Conservation (phyloP, 768 basidiomycete species). For the Phaffia tasmanica region DNA sequence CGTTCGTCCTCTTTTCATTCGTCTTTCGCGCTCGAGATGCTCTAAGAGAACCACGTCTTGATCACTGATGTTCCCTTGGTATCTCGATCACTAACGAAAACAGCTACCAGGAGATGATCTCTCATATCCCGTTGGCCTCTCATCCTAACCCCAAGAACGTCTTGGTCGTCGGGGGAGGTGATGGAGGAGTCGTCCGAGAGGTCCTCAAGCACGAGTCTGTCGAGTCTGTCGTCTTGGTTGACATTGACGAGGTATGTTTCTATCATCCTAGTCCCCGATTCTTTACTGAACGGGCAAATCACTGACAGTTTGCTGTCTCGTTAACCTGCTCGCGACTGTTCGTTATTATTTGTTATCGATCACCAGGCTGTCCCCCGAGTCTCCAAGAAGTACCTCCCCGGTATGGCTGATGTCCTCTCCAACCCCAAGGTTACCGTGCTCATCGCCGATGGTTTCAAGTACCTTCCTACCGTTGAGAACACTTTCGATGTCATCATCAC, state of each 20-base stretch:
- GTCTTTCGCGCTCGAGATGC: no score
- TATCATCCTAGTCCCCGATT: background rate
- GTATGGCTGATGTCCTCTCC: constrained; percentile 75
- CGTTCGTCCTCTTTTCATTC: constrained; percentile 50
- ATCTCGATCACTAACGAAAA: background rate
- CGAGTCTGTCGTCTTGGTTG: constrained; percentile 87
- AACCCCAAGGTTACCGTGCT: constrained; percentile 70
- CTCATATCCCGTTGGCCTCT: constrained; percentile 83
- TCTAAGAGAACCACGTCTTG: no score
- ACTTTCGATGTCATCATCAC: constrained; percentile 97
- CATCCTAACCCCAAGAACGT: constrained; percentile 95
- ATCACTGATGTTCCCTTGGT: background rate
- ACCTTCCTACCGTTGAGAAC: constrained; percentile 72
- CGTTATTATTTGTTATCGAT: constrained; percentile 6
- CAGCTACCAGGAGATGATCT: constrained; percentile 98
- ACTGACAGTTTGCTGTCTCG: background rate
- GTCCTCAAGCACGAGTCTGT: constrained; percentile 87
- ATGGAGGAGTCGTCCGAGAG: constrained; percentile 95
- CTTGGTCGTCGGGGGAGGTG: constrained; percentile 94
- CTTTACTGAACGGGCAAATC: background rate
- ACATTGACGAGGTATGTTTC: constrained; percentile 79
- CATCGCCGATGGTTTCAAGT: constrained; percentile 95
- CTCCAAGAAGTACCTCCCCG: constrained; percentile 81
- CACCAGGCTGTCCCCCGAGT: constrained; percentile 81
- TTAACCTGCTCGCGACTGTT: background rate